Base-by-base conservation (phyloP, 2,329 filamentous ascomycete genomes). In the Xylaria digitata region DNA sequence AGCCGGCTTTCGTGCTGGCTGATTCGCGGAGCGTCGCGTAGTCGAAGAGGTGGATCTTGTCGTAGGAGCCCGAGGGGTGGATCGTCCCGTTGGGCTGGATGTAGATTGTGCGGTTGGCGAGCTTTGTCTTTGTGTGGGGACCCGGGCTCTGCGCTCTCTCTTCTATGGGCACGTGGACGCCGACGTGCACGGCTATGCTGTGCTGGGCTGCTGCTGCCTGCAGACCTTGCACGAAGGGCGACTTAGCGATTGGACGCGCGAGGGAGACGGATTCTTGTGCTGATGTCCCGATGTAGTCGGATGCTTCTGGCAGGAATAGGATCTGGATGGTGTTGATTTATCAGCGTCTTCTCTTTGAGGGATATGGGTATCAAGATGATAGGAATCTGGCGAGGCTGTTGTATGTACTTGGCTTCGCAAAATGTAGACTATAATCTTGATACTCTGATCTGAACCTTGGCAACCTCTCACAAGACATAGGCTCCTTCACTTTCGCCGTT, bases 21-120 rank as follows among this genome's bases (percentile, higher is more conserved):
- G 80, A 84, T 75, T 87, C 85, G 65, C 78, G 80, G 21, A 87
- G 81, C 9, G 75, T 72, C 15, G 69, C 84, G 71, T 86, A 87
- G 79, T 97, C 93, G 80, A 98, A 97, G 15, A 97, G 85, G 78
- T 97, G 94, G 37, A 97, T 82, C 79, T 98, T 98, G 78, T 97
- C 91, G 80, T 97, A 97, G 21, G 79, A 78, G 1, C 76, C 77
- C 6, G 78, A 70, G 2, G 82, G 75, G 49, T 79, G 73, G 40
- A 88, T 77, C 45, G 70, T 61, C 19, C 86, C 86, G 30, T 78
- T 73, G 5, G 80, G 73, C 43, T 79, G 73, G 70, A 87, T 87
- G 79, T 83, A 87, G 69, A 88, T 75, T 52, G 83, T 82, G 49
- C 84, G 81, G 80, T 88, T 87, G 72, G 83, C 80, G 50, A 87